Evolutionary conservation across 495 filamentous ascomycete species (phyloP), one percentile per base, ranked within the genome.

Genomic region (Trichoderma virens): DNA sequence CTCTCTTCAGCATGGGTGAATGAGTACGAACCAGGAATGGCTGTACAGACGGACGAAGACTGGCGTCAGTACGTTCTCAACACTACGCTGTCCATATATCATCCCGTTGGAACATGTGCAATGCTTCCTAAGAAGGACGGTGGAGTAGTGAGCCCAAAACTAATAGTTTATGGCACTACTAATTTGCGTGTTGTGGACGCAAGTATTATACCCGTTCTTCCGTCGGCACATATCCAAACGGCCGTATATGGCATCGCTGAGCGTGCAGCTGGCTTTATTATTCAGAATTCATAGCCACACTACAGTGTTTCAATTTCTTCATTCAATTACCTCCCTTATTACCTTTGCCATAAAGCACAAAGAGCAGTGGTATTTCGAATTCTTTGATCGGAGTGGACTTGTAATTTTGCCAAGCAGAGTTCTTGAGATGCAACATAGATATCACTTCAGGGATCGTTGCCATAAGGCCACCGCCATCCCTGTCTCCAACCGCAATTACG

Each of bases 121-220:
- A 85, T 83, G 81, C 69, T 85, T 65, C 75, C 74, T 9, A 39
- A 62, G 63, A 62, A 66, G 23, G 56, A 72, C 11, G 73, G 75
- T 1, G 83, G 80, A 0, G 83, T 86, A 14, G 80, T 86, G 8
- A 81, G 81, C 69, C 60, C 72, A 0, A 65, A 69, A 20, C 68
- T 84, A 61, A 69, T 69, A 43, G 80, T 85, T 16, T 76, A 82
- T 64, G 80, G 80, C 13, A 69, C 65, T 54, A 20, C 54, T 25
- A 75, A 74, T 34, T 61, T 77, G 31, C 65, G 73, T 9, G 67
- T 79, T 0, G 74, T 75, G 9, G 74, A 76, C 62, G 63, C 70
- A 13, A 74, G 73, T 30, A 64, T 72, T 0, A 69, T 78, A 3
- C 73, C 74, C 16, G 62, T 75, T 25, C 61, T 69, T 18, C 56